phyloP scores from a whole-genome alignment of 2,329 filamentous ascomycete species.

The Talaromyces sp. region DNA sequence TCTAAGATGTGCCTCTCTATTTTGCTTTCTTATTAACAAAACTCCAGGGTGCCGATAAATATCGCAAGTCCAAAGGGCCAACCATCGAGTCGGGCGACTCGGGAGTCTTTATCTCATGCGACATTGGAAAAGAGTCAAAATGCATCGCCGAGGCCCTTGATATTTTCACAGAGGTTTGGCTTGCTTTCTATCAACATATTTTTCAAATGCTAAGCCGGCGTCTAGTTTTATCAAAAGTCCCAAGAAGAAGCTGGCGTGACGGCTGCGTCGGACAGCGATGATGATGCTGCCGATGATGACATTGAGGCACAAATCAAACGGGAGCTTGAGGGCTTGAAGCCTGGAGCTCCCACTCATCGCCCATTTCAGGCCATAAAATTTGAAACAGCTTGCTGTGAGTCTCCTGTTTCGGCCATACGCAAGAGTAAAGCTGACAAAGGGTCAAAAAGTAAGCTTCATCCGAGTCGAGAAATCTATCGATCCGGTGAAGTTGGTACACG shows the following conservation, averaged over 20 bases:
- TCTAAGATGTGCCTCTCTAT: neutral
- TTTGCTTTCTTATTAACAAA: neutral
- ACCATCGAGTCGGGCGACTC: slow-evolving; percentile 47
- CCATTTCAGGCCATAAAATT: slow-evolving; percentile 50
- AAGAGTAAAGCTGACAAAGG: neutral
- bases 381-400: slow-evolving; percentile 46
- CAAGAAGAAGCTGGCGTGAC: neutral
- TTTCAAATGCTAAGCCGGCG: neutral
- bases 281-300: slow-evolving; percentile 39
- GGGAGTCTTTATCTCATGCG: slow-evolving; percentile 60
- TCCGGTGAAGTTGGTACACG: slow-evolving; percentile 56
- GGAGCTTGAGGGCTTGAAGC: slow-evolving; percentile 52
- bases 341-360: slow-evolving; percentile 40
- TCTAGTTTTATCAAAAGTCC: slow-evolving; percentile 4
- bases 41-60: slow-evolving; percentile 24
- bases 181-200: neutral
- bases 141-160: slow-evolving; percentile 54
- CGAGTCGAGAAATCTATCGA: slow-evolving; percentile 53
- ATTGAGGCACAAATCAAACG: slow-evolving; percentile 58
- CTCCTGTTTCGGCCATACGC: neutral
- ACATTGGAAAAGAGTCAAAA: slow-evolving; percentile 57
- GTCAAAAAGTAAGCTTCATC: slow-evolving; percentile 51
- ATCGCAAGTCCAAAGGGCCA: slow-evolving; percentile 22
- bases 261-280: neutral
- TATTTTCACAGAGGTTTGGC: slow-evolving; percentile 51